Evolutionary conservation across 2,329 filamentous ascomycete species (phyloP), one percentile per base, ranked within the genome.

Genomic region (Paraphoma chrysanthemicola): DNA sequence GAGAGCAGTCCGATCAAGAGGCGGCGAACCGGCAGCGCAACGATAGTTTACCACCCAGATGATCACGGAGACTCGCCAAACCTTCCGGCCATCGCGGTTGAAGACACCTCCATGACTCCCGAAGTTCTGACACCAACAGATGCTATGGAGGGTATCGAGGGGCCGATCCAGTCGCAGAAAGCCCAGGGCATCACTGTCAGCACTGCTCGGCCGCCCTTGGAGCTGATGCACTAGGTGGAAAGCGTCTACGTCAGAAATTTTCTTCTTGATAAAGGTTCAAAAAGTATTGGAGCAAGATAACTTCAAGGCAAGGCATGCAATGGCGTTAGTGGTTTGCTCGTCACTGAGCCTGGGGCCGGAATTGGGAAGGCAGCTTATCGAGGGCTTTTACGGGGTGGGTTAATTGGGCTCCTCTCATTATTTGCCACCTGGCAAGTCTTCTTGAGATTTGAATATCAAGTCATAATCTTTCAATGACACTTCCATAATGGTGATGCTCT

Each of bases 11-110:
- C 60, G 14, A 60, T 69, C 6, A 61, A 63, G 9, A 68, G 62
- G 56, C 64, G 71, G 52, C 67, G 81, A 48, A 79, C 79, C 3
- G 79, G 85, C 42, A 88, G 84, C 67, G 83, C 84, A 31, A 88
- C 85, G 1, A 78, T 88, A 43, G 85, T 89, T 48, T 89, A 86
- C 68, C 79, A 88, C 60, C 87, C 87, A 0, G 81, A 85, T 52
- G 83, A 87, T 43, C 85, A 89, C 62, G 86, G 86, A 2, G 78
- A 84, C 55, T 86, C 81, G 53, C 85, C 85, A 0, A 78, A 82
- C 60, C 72, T 89, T 39, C 87, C 87, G 1, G 85, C 85, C 1
- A 88, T 89, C 38, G 84, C 86, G 67, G 85, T 89, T 2, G 86
- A 88, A 70, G 86, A 89, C 72, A 86, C 83, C 11, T 85, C 79